These are phyloP conservation scores for Fusarium setosum DNA, from an alignment of 2,329 filamentous ascomycete genomes.

Conservation along the genomic window DNA sequence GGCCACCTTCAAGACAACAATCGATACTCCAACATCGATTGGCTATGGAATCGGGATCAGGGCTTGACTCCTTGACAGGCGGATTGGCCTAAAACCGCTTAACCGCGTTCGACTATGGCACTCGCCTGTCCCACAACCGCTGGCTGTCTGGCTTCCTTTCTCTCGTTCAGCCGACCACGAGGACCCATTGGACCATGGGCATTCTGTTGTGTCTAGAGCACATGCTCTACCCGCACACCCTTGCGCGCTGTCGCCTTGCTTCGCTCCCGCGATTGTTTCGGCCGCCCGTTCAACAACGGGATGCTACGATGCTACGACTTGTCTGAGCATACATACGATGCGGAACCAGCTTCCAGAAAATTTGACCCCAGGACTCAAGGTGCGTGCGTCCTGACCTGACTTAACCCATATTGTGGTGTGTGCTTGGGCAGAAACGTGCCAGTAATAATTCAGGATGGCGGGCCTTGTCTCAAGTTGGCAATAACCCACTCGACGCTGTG, in stretches of 20 bases:
- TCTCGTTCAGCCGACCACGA: slow-evolving; percentile 19
- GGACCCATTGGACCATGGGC: slow-evolving; percentile 2
- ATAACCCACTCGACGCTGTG: slow-evolving; percentile 38
- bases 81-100: slow-evolving; percentile 31
- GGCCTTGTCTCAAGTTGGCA: slow-evolving; percentile 43
- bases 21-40: slow-evolving; percentile 26
- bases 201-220: neutral
- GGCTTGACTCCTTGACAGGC: slow-evolving; percentile 24
- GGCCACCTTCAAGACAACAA: slow-evolving; percentile 22
- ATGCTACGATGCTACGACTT: slow-evolving; percentile 9
- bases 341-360: slow-evolving; percentile 5
- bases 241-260: neutral
- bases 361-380: neutral
- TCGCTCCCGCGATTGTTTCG: neutral
- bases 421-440: slow-evolving; percentile 33
- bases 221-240: neutral
- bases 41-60: slow-evolving; percentile 16
- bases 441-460: slow-evolving; percentile 36
- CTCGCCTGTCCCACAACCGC: slow-evolving; percentile 29
- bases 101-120: slow-evolving; percentile 26
- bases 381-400: slow-evolving; percentile 18
- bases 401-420: slow-evolving; percentile 26
- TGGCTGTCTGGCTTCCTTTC: slow-evolving; percentile 18
- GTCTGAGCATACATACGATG: neutral
- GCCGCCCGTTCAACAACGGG: neutral